Evolutionary conservation across 352 stramenopile species (phyloP).

Genomic region (Phytophthora crassamura): DNA sequence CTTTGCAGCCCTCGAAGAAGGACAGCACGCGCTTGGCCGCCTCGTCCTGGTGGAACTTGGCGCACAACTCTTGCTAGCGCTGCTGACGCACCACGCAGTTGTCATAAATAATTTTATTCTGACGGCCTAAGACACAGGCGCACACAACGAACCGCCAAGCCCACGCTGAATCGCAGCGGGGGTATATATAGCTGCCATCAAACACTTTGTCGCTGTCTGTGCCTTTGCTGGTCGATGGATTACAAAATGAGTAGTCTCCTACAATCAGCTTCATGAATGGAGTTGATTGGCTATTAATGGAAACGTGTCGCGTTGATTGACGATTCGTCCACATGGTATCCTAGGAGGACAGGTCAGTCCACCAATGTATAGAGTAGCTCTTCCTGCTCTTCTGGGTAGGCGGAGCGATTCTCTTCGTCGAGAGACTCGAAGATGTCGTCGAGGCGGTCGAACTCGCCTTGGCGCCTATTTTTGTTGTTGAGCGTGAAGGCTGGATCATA

Average conservation of each 20-base stretch:
- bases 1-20: conserved; percentile 67
- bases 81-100: conserved; percentile 40
- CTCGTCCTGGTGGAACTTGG: conserved; percentile 65
- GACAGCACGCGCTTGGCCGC: conserved; percentile 70
- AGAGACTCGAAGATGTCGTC: conserved; percentile 81
- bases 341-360: conserved; percentile 42
- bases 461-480: conserved; percentile 88
- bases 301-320: conserved; percentile 13
- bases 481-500: conserved; percentile 90
- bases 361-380: conserved; percentile 67
- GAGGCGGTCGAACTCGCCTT: conserved; percentile 86
- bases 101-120: conserved; percentile 37
- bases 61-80: conserved; percentile 65
- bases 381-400: conserved; percentile 74
- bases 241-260: conserved; percentile 9
- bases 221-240: conserved; percentile 4
- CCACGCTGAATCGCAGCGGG: background rate
- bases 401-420: conserved; percentile 70
- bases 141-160: conserved; percentile 11
- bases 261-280: conserved; percentile 5
- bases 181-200: background rate
- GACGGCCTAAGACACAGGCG: conserved; percentile 30
- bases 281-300: conserved; percentile 23
- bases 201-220: conserved; percentile 23
- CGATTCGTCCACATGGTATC: conserved; percentile 1